A percentile compares a stretch with the other conserved stretches of the same genome.
Evolutionary conservation across 768 basidiomycete species (phyloP).

Genomic region (Naganishia kalamii): DNA sequence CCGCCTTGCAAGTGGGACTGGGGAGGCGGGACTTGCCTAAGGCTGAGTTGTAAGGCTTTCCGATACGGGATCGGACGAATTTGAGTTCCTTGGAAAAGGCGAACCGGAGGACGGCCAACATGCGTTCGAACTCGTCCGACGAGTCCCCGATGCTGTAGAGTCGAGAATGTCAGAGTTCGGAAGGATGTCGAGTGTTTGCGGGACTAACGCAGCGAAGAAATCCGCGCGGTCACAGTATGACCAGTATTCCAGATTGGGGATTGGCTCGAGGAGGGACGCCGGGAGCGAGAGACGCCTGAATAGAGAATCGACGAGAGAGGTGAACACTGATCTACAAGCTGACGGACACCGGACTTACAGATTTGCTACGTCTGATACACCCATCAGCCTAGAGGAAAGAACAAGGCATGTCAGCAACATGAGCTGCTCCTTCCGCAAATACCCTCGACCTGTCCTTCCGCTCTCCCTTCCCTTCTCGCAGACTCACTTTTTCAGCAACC

Average conservation of each 20-base stretch:
- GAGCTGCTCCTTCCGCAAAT: no score
- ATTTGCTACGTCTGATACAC: constrained; percentile 89
- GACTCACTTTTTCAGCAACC: constrained; percentile 74
- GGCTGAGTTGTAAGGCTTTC: constrained; percentile 63
- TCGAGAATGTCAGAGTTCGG: not conserved
- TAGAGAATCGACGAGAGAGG: not conserved
- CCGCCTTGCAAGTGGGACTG: not conserved
- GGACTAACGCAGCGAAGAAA: constrained; percentile 76
- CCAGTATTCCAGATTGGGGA: constrained; percentile 96
- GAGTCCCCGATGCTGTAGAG: constrained; percentile 76
- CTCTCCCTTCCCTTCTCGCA: not conserved
- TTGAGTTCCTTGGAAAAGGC: constrained; percentile 90
- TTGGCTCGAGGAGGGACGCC: constrained; percentile 83
- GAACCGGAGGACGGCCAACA: constrained; percentile 85
- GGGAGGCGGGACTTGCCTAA: constrained; percentile 30
- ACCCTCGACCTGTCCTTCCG: no score
- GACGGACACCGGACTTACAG: constrained; percentile 56
- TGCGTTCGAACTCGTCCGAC: constrained; percentile 83
- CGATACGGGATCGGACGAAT: constrained; percentile 81
- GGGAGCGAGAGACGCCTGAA: constrained; percentile 82
- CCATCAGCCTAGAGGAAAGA: constrained; percentile 50
- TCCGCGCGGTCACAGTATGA: constrained; percentile 87
- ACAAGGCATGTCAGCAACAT: not conserved
- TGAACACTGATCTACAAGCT: constrained; percentile 2
- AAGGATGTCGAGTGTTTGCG: not conserved